Evolutionary conservation across 768 basidiomycete species (phyloP).

Genomic region (Trichaptum fuscoviolaceum): DNA sequence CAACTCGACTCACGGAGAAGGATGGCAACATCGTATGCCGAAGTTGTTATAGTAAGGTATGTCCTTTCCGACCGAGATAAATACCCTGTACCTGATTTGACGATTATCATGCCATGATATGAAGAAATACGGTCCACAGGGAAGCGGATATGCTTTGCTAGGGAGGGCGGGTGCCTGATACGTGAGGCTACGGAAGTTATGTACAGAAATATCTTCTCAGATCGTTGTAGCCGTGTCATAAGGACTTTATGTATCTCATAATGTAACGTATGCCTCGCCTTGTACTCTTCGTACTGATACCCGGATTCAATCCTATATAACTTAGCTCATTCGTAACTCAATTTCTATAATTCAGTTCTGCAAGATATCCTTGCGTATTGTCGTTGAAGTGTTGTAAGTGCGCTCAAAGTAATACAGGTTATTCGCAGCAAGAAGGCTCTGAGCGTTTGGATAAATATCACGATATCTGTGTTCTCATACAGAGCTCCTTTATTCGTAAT

Average conservation of each 20-base stretch:
- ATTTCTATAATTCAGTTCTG: not conserved
- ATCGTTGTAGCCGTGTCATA: not conserved
- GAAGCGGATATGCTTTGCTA: slow-evolving; percentile 69
- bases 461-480: too few species aligned
- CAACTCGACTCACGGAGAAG: slow-evolving; percentile 67
- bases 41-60: slow-evolving; percentile 67
- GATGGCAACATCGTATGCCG: slow-evolving; percentile 68
- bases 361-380: not conserved
- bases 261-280: not conserved
- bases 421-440: too few species aligned
- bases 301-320: not conserved
- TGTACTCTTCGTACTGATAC: not conserved
- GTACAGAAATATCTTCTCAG: not conserved
- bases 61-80: slow-evolving; percentile 12
- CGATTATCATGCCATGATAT: not conserved
- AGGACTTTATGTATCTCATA: not conserved
- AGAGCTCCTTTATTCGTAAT: too few species aligned
- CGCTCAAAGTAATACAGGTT: too few species aligned
- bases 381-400: too few species aligned
- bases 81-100: slow-evolving; percentile 5
- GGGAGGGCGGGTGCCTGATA: slow-evolving; percentile 43
- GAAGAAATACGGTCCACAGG: slow-evolving; percentile 69
- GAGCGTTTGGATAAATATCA: too few species aligned
- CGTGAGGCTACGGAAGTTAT: not conserved
- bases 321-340: too few species aligned